phyloP scores from a whole-genome alignment of 1,284 basidiomycete genomes.

The Baeospora myosura region DNA sequence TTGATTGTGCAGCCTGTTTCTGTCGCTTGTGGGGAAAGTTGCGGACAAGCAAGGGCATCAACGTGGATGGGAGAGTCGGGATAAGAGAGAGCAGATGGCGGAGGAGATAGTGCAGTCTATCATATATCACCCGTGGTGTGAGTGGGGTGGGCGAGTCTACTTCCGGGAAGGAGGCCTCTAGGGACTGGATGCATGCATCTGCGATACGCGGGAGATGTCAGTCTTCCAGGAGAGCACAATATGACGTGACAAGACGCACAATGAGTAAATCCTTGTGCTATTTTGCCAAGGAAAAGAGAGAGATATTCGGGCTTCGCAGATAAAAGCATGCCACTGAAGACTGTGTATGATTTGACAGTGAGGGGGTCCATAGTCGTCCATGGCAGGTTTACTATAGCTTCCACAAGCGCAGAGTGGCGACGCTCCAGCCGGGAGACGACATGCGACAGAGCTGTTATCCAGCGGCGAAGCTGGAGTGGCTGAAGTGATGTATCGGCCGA shows the following conservation, averaged over 20 bases:
- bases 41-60: slow-evolving; percentile 78
- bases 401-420: slow-evolving; percentile 76
- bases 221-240: slow-evolving; percentile 12
- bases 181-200: slow-evolving; percentile 66
- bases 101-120: slow-evolving; percentile 81
- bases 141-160: slow-evolving; percentile 62
- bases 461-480: slow-evolving; percentile 57
- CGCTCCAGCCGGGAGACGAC: slow-evolving; percentile 78
- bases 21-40: slow-evolving; percentile 95
- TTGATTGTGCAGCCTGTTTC: slow-evolving; percentile 71
- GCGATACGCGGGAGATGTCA: slow-evolving; percentile 7
- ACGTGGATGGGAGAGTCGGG: slow-evolving; percentile 80
- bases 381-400: slow-evolving; percentile 82
- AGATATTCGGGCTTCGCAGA: slow-evolving; percentile 93
- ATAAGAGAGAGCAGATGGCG: slow-evolving; percentile 82
- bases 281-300: slow-evolving; percentile 73
- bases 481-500: slow-evolving; percentile 31
- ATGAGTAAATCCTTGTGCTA: slow-evolving; percentile 81
- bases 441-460: slow-evolving; percentile 71
- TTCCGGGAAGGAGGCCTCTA: slow-evolving; percentile 50
- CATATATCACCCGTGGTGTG: slow-evolving; percentile 80
- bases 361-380: slow-evolving; percentile 85
- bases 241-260: slow-evolving; percentile 49
- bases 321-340: slow-evolving; percentile 88
- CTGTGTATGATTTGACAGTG: slow-evolving; percentile 80